These are phyloP conservation scores for Nitzschia sp. DNA, from an alignment of 108 stramenopile species.

Conservation along the genomic window DNA sequence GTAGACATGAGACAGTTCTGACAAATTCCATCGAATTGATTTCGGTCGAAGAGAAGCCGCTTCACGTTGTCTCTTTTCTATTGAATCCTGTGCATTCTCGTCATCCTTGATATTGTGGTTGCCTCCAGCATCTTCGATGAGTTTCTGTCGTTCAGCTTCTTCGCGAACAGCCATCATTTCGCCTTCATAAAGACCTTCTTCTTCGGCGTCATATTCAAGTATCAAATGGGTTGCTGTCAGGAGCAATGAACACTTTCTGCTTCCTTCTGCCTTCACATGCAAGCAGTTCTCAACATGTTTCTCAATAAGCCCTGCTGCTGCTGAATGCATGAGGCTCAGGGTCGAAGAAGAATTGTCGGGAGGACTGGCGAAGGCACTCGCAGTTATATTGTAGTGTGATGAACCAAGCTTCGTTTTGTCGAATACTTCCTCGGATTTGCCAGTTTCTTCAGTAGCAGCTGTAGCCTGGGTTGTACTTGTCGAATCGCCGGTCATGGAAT, in stretches of 20 bases:
- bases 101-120: slow-evolving; percentile 27
- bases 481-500: neutral
- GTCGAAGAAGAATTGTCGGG: slow-evolving; percentile 60
- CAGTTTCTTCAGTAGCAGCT: slow-evolving; percentile 18
- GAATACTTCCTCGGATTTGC: slow-evolving; percentile 2
- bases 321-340: slow-evolving; percentile 70
- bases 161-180: slow-evolving; percentile 66
- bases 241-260: slow-evolving; percentile 69
- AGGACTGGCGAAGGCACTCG: slow-evolving; percentile 51
- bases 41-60: slow-evolving; percentile 73
- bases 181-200: slow-evolving; percentile 74
- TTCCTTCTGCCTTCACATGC: slow-evolving; percentile 80
- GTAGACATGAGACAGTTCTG: slow-evolving; percentile 87
- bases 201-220: slow-evolving; percentile 77
- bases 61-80: slow-evolving; percentile 45
- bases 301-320: slow-evolving; percentile 68
- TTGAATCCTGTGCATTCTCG: slow-evolving; percentile 49
- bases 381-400: slow-evolving; percentile 44
- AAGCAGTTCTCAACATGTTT: slow-evolving; percentile 79
- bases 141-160: slow-evolving; percentile 52
- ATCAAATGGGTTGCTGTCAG: slow-evolving; percentile 83
- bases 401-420: slow-evolving; percentile 33
- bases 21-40: slow-evolving; percentile 86
- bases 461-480: slow-evolving; percentile 13
- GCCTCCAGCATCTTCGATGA: slow-evolving; percentile 47